These are phyloP conservation scores for Plenodomus tracheiphilus DNA, from an alignment of 2,329 filamentous ascomycete species.

Conservation along the genomic window DNA sequence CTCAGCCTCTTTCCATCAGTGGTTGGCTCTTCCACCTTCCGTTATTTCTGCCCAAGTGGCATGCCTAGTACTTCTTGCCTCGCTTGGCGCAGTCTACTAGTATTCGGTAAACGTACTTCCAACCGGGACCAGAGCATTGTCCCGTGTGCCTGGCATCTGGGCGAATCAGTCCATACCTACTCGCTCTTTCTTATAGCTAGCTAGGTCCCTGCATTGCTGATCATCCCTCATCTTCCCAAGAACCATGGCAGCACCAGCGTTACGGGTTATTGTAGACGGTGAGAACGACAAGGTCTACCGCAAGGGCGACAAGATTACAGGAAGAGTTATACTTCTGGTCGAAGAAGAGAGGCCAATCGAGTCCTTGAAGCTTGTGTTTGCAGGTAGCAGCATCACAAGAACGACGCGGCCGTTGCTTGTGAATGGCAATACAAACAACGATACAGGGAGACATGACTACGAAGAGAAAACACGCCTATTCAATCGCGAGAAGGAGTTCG, in stretches of 20 bases:
- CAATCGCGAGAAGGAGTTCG: slow-evolving; percentile 28
- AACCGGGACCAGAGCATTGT: slow-evolving; percentile 30
- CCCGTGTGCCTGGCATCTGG: slow-evolving; percentile 27
- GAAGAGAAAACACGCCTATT: slow-evolving; percentile 37
- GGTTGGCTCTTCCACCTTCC: slow-evolving; percentile 19
- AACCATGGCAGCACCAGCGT: slow-evolving; percentile 31
- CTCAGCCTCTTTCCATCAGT: slow-evolving; percentile 22
- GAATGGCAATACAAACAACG: slow-evolving; percentile 16
- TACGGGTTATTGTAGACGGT: slow-evolving; percentile 39
- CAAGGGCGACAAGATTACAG: slow-evolving; percentile 39
- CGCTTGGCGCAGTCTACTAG: slow-evolving; percentile 30
- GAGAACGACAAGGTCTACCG: slow-evolving; percentile 33
- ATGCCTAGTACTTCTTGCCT: slow-evolving; percentile 32
- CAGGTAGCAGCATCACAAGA: slow-evolving; percentile 37
- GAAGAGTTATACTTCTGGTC: slow-evolving; percentile 33
- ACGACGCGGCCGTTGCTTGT: slow-evolving; percentile 32
- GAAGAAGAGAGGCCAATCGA: slow-evolving; percentile 33
- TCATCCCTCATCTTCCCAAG: slow-evolving; percentile 10
- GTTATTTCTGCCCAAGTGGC: slow-evolving; percentile 26
- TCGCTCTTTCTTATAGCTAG: slow-evolving; percentile 22
- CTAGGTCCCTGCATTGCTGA: slow-evolving; percentile 33
- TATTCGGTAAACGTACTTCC: slow-evolving; percentile 37
- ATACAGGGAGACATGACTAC: slow-evolving; percentile 22
- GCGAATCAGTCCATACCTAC: slow-evolving; percentile 16
- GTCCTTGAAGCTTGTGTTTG: slow-evolving; percentile 34